A percentile compares a stretch with the other conserved stretches of the same genome.
Evolutionary conservation across 1,139 yeast genomes (phyloP).

Genomic region (Pichiaceae sp.): DNA sequence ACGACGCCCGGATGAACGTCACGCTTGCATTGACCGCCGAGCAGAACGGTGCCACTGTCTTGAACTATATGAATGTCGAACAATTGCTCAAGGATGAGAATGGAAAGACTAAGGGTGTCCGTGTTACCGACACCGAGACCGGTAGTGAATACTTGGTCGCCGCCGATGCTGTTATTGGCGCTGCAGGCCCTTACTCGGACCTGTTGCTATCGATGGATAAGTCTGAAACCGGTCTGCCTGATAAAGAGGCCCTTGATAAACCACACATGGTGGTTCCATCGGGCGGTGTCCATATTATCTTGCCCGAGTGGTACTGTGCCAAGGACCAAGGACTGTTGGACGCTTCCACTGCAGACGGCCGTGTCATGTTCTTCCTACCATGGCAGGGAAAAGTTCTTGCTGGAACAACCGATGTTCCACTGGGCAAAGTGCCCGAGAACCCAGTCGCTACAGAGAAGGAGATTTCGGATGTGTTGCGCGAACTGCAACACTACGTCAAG

Average conservation of each 20-base stretch:
- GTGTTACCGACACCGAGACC: constrained; percentile 68
- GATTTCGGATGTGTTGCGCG: constrained; percentile 79
- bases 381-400: constrained; percentile 98
- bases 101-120: constrained; percentile 63
- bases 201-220: constrained; percentile 80
- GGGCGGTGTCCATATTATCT: constrained; percentile 85
- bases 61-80: constrained; percentile 79
- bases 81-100: constrained; percentile 59
- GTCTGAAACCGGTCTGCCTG: constrained; percentile 54
- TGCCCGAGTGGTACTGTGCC: constrained; percentile 92
- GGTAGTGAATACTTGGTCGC: constrained; percentile 50
- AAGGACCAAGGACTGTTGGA: constrained; percentile 81
- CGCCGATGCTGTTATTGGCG: constrained; percentile 77
- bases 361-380: constrained; percentile 95
- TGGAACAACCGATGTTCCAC: constrained; percentile 89
- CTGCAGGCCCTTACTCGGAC: constrained; percentile 94
- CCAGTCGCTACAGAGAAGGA: constrained; percentile 89
- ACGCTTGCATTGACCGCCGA: constrained; percentile 82
- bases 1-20: constrained; percentile 86
- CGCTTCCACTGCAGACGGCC: constrained; percentile 89
- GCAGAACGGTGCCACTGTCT: constrained; percentile 80
- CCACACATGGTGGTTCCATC: constrained; percentile 90
- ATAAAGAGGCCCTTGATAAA: constrained; percentile 11
- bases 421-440: constrained; percentile 66
- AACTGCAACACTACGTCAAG: constrained; percentile 81